Evolutionary conservation across 192 early-diverging fungal species (phyloP), one percentile per base, ranked within the genome.

Genomic region (Backusella morwellensis): DNA sequence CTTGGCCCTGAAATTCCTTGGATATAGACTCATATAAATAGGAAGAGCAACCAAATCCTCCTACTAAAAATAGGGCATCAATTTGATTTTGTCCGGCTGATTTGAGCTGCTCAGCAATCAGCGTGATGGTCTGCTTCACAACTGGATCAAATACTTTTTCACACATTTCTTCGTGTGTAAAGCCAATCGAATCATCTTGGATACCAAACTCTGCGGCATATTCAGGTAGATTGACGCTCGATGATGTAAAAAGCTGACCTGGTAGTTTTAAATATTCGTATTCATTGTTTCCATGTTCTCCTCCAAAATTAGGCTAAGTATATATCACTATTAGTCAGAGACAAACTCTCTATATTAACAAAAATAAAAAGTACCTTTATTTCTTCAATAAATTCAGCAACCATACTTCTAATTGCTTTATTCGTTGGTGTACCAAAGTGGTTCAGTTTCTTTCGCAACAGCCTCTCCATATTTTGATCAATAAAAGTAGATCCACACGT

Each of bases 81-180:
- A 83, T 75, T 29, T 70, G 66, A 36, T 74, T 75, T 29, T 63
- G 56, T 26, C 56, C 56, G 14, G 79, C 80, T 12, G 80, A 73
- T 73, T 75, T 68, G 63, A 87, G 72, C 67, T 87, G 86, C n/a
- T 79, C 84, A 19, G 84, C 81, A 71, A 87, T 85, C 23, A 85
- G 44, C 9, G 72, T 76, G 35, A 87, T 42, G 0, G 85, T 83
- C 70, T 87, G 84, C 40, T 82, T 78, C 29, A 85, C 79, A 42
- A 86, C 84, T 29, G 84, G 84, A 47, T 88, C 86, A 74, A 87
- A 87, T 8, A 87, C 86, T 6, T 79, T 44, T 70, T 85, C 84
- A 42, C 82, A 70, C 35, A 87, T 76, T 75, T 87, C 86, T 52
- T 85, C 75, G 1, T 82, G 76, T n/a, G 84, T 74, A 14, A 87